Percentiles rank a stretch among this genome's conserved stretches.
phyloP scores from a whole-genome alignment of 1,139 yeast genomes.

The Yamadazyma songkhlaensis region DNA sequence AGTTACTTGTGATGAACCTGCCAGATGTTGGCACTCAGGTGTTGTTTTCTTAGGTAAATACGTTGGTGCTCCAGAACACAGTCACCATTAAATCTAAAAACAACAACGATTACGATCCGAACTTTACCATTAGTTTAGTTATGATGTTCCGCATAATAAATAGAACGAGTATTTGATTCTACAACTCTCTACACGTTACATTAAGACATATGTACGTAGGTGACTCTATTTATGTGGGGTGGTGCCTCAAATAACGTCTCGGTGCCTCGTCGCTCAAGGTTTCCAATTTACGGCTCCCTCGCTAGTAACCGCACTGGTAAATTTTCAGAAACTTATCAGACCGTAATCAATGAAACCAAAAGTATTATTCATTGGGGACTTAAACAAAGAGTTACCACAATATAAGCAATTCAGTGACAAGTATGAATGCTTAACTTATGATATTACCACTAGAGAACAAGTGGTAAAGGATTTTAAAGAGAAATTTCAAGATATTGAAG shows the following conservation, averaged over 20 bases:
- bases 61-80: slow-evolving; percentile 77
- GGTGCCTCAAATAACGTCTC: background rate
- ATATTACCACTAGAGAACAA: slow-evolving; percentile 38
- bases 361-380: slow-evolving; percentile 47
- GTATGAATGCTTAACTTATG: slow-evolving; percentile 45
- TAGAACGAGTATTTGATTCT: background rate
- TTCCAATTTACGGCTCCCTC: background rate
- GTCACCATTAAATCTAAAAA: slow-evolving; percentile 33
- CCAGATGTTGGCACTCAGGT: slow-evolving; percentile 99
- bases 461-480: slow-evolving; percentile 35
- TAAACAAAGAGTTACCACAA: slow-evolving; percentile 35
- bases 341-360: slow-evolving; percentile 11
- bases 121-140: background rate
- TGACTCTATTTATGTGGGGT: no score
- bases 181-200: background rate
- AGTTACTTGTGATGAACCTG: slow-evolving; percentile 78
- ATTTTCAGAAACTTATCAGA: no score
- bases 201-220: no score
- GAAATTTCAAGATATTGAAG: slow-evolving; percentile 42
- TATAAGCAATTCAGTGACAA: slow-evolving; percentile 32
- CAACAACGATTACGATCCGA: background rate
- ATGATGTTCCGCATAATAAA: slow-evolving; percentile 1
- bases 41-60: slow-evolving; percentile 86
- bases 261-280: no score
- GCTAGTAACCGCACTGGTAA: background rate